A percentile compares a stretch with the other conserved stretches of the same genome.
Evolutionary conservation across 2,329 filamentous ascomycete genomes (phyloP).

Genomic region (Beauveria brongniartii): DNA sequence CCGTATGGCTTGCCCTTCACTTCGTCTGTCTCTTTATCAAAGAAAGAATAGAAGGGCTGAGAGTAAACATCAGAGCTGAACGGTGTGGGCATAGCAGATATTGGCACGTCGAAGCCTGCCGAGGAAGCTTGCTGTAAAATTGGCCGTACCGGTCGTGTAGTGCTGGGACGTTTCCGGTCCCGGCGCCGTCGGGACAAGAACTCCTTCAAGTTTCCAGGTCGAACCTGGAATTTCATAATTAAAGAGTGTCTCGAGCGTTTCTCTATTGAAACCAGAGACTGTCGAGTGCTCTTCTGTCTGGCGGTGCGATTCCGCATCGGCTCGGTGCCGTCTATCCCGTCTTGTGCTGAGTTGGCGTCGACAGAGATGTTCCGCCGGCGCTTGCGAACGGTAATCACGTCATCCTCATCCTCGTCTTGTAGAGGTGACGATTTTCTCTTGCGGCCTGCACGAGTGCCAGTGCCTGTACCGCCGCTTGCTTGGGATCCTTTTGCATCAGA

Average conservation of each 20-base stretch:
- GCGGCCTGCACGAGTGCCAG: constrained; percentile 68
- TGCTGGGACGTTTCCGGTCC: constrained; percentile 22
- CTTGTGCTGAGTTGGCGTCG: constrained; percentile 29
- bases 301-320: constrained; percentile 41
- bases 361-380: constrained; percentile 41
- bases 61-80: constrained; percentile 54
- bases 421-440: constrained; percentile 77
- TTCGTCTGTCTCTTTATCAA: constrained; percentile 83
- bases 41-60: constrained; percentile 80
- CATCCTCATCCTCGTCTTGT: constrained; percentile 52
- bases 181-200: constrained; percentile 26
- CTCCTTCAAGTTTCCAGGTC: constrained; percentile 30
- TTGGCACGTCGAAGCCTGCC: constrained; percentile 11
- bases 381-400: constrained; percentile 43
- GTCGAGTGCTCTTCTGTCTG: constrained; percentile 41
- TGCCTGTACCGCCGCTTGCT: constrained; percentile 62
- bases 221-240: constrained; percentile 28
- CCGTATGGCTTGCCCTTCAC: constrained; percentile 90
- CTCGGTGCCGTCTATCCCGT: constrained; percentile 24
- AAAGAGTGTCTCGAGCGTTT: constrained; percentile 28
- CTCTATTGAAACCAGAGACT: constrained; percentile 33
- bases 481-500: constrained; percentile 1
- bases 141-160: constrained; percentile 16
- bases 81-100: constrained; percentile 39
- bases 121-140: not conserved